Evolutionary conservation across 163 green algal genomes (phyloP).

Genomic region (Picocystis sp.): DNA sequence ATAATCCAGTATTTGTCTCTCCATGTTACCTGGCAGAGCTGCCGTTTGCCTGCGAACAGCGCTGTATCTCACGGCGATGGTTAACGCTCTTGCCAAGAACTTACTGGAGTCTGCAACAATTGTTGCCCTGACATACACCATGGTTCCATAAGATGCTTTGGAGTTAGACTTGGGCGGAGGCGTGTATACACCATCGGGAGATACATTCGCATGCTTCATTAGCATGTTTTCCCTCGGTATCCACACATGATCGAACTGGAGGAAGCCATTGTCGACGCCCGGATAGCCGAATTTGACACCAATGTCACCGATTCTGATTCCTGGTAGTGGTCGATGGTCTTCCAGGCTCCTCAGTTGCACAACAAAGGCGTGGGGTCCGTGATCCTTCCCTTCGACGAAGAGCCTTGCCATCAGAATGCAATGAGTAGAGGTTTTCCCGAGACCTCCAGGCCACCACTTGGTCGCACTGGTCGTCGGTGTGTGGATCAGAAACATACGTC

Average conservation of each 20-base stretch:
- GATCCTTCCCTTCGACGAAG: slow-evolving; percentile 42
- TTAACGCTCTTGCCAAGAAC: slow-evolving; percentile 36
- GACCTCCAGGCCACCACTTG: slow-evolving; percentile 94
- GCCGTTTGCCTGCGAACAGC: slow-evolving; percentile 67
- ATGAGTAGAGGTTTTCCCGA: slow-evolving; percentile 81
- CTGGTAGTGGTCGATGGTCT: slow-evolving; percentile 56
- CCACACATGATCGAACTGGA: slow-evolving; percentile 37
- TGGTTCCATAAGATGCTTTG: slow-evolving; percentile 75
- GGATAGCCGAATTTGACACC: slow-evolving; percentile 78
- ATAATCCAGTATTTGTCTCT: slow-evolving; percentile 90
- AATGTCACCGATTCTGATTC: slow-evolving; percentile 79
- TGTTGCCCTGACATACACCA: slow-evolving; percentile 56
- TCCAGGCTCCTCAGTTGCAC: slow-evolving; percentile 52
- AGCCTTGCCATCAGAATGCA: slow-evolving; percentile 78
- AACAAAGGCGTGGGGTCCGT: slow-evolving; percentile 80
- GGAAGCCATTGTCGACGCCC: slow-evolving; percentile 80
- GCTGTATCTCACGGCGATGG: slow-evolving; percentile 63
- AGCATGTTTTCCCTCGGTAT: slow-evolving; percentile 53
- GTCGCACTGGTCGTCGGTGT: slow-evolving; percentile 65
- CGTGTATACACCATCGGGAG: slow-evolving; percentile 56
- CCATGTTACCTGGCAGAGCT: slow-evolving; percentile 25
- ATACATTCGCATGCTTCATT: slow-evolving; percentile 57
- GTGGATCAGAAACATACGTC: slow-evolving; percentile 76
- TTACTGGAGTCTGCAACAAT: slow-evolving; percentile 48
- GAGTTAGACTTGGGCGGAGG: slow-evolving; percentile 63